These are phyloP conservation scores for Annulohypoxylon bovei DNA, from an alignment of 495 filamentous ascomycete species.

Conservation along the genomic window DNA sequence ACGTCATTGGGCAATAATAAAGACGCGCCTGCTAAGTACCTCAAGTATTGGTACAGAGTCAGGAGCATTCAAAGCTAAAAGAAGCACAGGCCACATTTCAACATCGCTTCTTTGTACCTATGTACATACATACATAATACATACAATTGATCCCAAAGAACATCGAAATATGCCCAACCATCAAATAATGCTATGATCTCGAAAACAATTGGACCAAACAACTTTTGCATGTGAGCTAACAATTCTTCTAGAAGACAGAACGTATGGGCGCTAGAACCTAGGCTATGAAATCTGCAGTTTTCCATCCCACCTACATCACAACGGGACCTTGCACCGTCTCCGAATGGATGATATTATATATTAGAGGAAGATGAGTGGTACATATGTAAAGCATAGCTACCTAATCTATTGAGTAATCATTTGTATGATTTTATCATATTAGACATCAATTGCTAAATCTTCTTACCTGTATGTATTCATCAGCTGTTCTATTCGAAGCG, in stretches of 20 bases:
- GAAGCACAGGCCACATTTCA: conserved; percentile 23
- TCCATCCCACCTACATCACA: background rate
- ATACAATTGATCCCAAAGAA: background rate
- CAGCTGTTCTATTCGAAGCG: background rate
- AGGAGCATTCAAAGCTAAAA: background rate
- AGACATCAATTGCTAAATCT: background rate
- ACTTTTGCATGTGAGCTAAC: background rate
- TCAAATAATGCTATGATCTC: background rate
- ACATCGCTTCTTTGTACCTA: background rate
- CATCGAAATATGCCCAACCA: background rate
- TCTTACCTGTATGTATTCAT: background rate
- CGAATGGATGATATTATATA: background rate
- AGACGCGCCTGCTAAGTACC: conserved; percentile 22
- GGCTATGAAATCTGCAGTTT: background rate
- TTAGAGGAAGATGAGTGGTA: background rate
- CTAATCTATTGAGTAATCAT: background rate
- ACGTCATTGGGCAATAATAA: conserved; percentile 35
- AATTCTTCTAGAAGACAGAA: background rate
- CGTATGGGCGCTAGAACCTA: background rate
- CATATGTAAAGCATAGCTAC: background rate
- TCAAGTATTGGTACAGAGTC: conserved; percentile 6
- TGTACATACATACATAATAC: background rate
- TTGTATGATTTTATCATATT: background rate
- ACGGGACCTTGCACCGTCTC: background rate
- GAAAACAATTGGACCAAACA: background rate